These are phyloP conservation scores for Coemansia biformis DNA, from an alignment of 192 early-diverging fungal genomes.

Conservation along the genomic window DNA sequence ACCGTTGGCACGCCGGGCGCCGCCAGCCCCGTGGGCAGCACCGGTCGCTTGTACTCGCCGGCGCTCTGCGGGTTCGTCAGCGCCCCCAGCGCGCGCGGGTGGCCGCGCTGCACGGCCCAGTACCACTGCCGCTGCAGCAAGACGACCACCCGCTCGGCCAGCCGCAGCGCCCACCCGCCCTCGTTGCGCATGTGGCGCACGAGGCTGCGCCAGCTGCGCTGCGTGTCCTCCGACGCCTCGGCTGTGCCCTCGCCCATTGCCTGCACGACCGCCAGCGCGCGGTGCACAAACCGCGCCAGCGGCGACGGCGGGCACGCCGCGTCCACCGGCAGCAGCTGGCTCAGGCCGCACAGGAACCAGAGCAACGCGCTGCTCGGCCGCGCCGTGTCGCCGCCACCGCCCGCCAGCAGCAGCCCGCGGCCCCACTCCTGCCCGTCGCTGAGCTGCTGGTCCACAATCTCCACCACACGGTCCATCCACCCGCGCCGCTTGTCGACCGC, in stretches of 20 bases:
- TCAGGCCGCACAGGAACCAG: constrained; percentile 28
- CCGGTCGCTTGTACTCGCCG: constrained; percentile 43
- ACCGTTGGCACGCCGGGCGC: constrained; percentile 75
- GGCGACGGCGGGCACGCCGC: constrained; percentile 13
- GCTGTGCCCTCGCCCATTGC: constrained; percentile 3
- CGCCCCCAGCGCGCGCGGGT: constrained; percentile 9
- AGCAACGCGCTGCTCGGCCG: constrained; percentile 24
- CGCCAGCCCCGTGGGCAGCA: constrained; percentile 48
- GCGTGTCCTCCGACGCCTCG: constrained; percentile 6
- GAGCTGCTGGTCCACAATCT: constrained; percentile 77
- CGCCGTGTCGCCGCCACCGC: constrained; percentile 3
- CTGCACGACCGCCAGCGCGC: constrained; percentile 7
- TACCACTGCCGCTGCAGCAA: constrained; percentile 66
- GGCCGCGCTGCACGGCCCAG: constrained; percentile 41
- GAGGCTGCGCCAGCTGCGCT: constrained; percentile 14
- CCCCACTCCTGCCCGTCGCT: constrained; percentile 59
- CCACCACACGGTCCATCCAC: constrained; percentile 70
- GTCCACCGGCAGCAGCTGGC: constrained; percentile 20
- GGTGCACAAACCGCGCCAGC: constrained; percentile 22
- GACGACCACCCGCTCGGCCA: constrained; percentile 55
- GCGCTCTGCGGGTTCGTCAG: constrained; percentile 3
- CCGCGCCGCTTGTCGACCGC: constrained; percentile 44
- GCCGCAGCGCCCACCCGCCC: constrained; percentile 68
- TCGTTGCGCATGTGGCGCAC: constrained; percentile 54
- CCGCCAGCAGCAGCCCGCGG: constrained; percentile 49